These are phyloP conservation scores for Atkinsonella hypoxylon DNA, from an alignment of 2,329 filamentous ascomycete genomes.

Conservation along the genomic window DNA sequence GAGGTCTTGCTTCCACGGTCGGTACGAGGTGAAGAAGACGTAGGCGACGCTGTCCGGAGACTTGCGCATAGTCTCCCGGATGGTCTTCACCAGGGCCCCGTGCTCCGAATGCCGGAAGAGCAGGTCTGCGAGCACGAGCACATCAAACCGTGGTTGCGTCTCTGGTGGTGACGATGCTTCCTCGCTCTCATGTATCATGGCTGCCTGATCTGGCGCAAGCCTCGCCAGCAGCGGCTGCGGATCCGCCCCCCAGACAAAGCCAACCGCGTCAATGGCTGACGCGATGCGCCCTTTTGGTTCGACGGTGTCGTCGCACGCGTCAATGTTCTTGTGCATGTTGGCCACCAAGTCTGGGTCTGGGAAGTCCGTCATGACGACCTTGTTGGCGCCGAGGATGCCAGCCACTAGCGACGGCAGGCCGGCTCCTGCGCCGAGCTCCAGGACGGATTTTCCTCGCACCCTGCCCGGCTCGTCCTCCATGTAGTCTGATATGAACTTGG, in stretches of 20 bases:
- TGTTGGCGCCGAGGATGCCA: constrained; percentile 57
- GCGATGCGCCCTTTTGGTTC: constrained; percentile 19
- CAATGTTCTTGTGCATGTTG: constrained; percentile 68
- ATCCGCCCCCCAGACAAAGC: constrained; percentile 75
- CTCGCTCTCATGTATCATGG: neutral
- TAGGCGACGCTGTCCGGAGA: constrained; percentile 49
- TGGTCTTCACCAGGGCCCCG: constrained; percentile 58
- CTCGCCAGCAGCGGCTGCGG: constrained; percentile 44
- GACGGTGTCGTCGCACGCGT: constrained; percentile 33
- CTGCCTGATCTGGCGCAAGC: constrained; percentile 25
- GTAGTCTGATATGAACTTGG: constrained; percentile 64
- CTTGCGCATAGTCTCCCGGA: constrained; percentile 53
- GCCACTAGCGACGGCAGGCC: constrained; percentile 74
- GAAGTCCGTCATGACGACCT: constrained; percentile 76
- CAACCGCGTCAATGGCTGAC: constrained; percentile 43
- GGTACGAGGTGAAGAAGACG: constrained; percentile 90
- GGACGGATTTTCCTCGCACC: constrained; percentile 56
- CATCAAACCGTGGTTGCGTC: constrained; percentile 49
- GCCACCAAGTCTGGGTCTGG: constrained; percentile 73
- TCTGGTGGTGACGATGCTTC: constrained; percentile 2
- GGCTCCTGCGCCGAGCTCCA: constrained; percentile 82
- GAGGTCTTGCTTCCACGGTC: constrained; percentile 78
- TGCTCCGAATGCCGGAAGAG: constrained; percentile 90
- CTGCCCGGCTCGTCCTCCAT: constrained; percentile 58
- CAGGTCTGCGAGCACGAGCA: constrained; percentile 77